phyloP scores from a whole-genome alignment of 1,284 basidiomycete species.

The Microbotryum saponariae region DNA sequence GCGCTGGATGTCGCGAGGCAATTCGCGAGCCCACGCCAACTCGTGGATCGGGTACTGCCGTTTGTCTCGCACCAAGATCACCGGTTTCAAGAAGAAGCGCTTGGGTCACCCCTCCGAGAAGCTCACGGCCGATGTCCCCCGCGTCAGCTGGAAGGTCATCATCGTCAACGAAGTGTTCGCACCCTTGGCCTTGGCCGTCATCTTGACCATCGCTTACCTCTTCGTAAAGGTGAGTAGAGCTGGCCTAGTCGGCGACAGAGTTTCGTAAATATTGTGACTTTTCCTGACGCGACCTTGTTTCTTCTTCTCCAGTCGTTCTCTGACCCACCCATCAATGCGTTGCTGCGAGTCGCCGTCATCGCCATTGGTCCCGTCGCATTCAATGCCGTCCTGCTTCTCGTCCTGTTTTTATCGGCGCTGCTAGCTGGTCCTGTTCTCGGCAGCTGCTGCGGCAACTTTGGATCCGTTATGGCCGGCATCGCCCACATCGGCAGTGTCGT shows the following conservation, averaged over 20 bases:
- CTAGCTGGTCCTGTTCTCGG: slow-evolving; percentile 89
- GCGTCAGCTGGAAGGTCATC: slow-evolving; percentile 82
- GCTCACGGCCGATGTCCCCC: slow-evolving; percentile 77
- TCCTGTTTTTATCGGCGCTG: slow-evolving; percentile 79
- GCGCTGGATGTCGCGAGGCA: slow-evolving; percentile 94
- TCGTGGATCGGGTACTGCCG: slow-evolving; percentile 98
- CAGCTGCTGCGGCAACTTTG: slow-evolving; percentile 64
- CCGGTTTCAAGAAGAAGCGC: slow-evolving; percentile 94
- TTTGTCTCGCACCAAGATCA: slow-evolving; percentile 86
- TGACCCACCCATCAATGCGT: slow-evolving; percentile 54
- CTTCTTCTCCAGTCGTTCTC: slow-evolving; percentile 57
- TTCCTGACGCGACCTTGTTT: neutral
- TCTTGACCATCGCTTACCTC: slow-evolving; percentile 84
- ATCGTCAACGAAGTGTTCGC: slow-evolving; percentile 79
- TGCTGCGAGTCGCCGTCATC: slow-evolving; percentile 88
- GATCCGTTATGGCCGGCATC: slow-evolving; percentile 78
- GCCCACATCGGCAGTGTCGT: slow-evolving; percentile 71
- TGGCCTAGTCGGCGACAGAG: slow-evolving; percentile 13
- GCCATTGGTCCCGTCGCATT: slow-evolving; percentile 90
- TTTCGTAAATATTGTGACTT: slow-evolving; percentile 48
- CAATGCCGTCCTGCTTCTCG: slow-evolving; percentile 81
- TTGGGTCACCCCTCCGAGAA: slow-evolving; percentile 91
- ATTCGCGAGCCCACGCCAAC: slow-evolving; percentile 90
- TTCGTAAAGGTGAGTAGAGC: slow-evolving; percentile 44
- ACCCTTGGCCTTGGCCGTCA: slow-evolving; percentile 69